A percentile compares a stretch with the other conserved stretches of the same genome.
Evolutionary conservation across 352 stramenopile species (phyloP).

Genomic region (Phytophthora podocarpi): DNA sequence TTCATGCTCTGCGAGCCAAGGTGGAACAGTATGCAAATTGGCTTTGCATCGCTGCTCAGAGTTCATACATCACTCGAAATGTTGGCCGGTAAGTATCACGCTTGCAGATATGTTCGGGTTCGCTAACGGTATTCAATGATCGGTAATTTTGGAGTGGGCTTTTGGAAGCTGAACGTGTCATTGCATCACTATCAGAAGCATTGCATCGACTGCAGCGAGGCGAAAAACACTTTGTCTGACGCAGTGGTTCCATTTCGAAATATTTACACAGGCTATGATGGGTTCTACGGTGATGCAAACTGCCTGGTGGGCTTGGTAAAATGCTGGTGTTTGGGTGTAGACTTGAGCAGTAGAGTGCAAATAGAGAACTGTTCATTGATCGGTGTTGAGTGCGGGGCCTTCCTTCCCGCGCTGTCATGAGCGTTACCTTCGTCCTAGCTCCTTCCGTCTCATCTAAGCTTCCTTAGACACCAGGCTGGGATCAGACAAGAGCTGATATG

Average conservation of each 20-base stretch:
- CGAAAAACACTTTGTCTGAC: background rate
- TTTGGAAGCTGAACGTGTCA: background rate
- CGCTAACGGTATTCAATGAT: background rate
- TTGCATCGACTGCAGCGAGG: background rate
- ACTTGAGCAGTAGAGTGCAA: no score
- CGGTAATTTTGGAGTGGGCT: background rate
- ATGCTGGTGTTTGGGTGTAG: no score
- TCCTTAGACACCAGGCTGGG: no score
- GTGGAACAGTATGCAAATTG: slow-evolving; percentile 8
- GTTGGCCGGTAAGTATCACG: no score
- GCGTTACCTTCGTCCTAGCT: no score
- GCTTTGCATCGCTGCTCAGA: background rate
- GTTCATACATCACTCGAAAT: background rate
- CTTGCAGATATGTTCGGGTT: background rate
- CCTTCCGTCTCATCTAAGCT: no score
- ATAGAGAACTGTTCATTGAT: no score
- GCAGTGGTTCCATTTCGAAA: slow-evolving; percentile 1
- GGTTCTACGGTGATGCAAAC: background rate
- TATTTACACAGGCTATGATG: background rate
- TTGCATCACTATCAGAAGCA: background rate
- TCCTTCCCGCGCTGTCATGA: no score
- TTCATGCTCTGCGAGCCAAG: background rate
- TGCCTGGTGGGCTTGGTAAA: background rate
- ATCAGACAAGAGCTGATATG: no score
- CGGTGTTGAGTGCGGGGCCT: no score